Conservation (phyloP, 1,284 basidiomycete genomes). For the Malassezia psittaci region DNA sequence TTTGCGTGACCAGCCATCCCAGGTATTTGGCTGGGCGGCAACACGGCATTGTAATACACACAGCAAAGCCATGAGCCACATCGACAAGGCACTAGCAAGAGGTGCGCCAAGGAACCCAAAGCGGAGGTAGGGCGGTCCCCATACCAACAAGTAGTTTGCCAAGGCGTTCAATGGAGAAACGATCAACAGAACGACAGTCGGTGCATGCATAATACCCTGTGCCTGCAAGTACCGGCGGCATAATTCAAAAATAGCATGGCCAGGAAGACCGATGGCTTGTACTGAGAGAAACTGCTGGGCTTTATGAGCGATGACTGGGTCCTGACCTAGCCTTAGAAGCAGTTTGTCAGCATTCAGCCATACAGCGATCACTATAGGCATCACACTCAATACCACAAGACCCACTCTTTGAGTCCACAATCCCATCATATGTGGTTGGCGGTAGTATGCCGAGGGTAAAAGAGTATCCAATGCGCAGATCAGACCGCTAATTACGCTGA, state of each 20-base stretch:
- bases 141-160: slow-evolving; percentile 68
- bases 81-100: slow-evolving; percentile 73
- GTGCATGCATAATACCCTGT: slow-evolving; percentile 68
- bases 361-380: slow-evolving; percentile 26
- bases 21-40: slow-evolving; percentile 59
- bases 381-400: slow-evolving; percentile 49
- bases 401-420: slow-evolving; percentile 82
- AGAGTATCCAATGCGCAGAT: slow-evolving; percentile 74
- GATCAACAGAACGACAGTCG: slow-evolving; percentile 71
- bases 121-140: slow-evolving; percentile 49
- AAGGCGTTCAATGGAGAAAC: slow-evolving; percentile 77
- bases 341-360: slow-evolving; percentile 76
- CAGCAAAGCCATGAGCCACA: slow-evolving; percentile 63
- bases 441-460: slow-evolving; percentile 82
- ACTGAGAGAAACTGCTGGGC: slow-evolving; percentile 65
- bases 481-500: slow-evolving; percentile 55
- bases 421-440: slow-evolving; percentile 69
- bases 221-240: slow-evolving; percentile 40
- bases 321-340: slow-evolving; percentile 69
- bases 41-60: slow-evolving; percentile 52
- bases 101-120: slow-evolving; percentile 90
- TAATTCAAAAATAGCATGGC: slow-evolving; percentile 56
- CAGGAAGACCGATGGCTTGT: slow-evolving; percentile 72
- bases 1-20: slow-evolving; percentile 62
- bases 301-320: slow-evolving; percentile 68